phyloP scores from a whole-genome alignment of 2,329 filamentous ascomycete species.

The Sphaceloma murrayae region DNA sequence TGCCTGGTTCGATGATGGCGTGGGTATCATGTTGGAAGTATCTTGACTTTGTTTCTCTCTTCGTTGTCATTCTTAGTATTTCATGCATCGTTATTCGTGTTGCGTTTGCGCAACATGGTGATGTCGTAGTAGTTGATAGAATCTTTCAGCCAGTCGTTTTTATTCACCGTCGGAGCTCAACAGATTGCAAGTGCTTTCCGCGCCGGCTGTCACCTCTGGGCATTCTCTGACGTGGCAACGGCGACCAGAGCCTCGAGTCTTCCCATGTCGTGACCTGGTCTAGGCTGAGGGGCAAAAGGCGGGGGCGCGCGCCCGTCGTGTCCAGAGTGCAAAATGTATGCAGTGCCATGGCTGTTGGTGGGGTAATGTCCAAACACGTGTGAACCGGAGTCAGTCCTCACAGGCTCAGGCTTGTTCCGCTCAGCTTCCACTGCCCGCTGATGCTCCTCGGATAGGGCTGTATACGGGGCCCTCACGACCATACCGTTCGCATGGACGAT shows the following conservation, averaged over 20 bases:
- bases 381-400: slow-evolving; percentile 28
- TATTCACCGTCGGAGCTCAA: too few species aligned
- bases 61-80: not conserved
- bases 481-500: slow-evolving; percentile 44
- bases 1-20: slow-evolving; percentile 1
- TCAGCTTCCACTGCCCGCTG: slow-evolving; percentile 30
- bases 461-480: slow-evolving; percentile 32
- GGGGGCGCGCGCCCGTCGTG: slow-evolving; percentile 24
- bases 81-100: slow-evolving; percentile 15
- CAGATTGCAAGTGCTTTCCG: too few species aligned
- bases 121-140: slow-evolving; percentile 12
- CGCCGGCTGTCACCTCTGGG: not conserved
- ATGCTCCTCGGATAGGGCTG: slow-evolving; percentile 32
- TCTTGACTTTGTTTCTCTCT: not conserved
- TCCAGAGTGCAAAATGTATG: slow-evolving; percentile 28
- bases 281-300: slow-evolving; percentile 27
- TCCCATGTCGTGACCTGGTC: slow-evolving; percentile 42
- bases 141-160: too few species aligned
- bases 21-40: slow-evolving; percentile 9
- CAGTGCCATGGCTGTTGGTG: slow-evolving; percentile 9
- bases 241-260: slow-evolving; percentile 55
- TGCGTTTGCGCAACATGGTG: slow-evolving; percentile 9
- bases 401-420: slow-evolving; percentile 25
- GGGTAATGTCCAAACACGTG: slow-evolving; percentile 24
- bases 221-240: slow-evolving; percentile 50